Base-by-base conservation (phyloP, 805 yeast genomes). In the Cyberlindnera mycetangii region DNA sequence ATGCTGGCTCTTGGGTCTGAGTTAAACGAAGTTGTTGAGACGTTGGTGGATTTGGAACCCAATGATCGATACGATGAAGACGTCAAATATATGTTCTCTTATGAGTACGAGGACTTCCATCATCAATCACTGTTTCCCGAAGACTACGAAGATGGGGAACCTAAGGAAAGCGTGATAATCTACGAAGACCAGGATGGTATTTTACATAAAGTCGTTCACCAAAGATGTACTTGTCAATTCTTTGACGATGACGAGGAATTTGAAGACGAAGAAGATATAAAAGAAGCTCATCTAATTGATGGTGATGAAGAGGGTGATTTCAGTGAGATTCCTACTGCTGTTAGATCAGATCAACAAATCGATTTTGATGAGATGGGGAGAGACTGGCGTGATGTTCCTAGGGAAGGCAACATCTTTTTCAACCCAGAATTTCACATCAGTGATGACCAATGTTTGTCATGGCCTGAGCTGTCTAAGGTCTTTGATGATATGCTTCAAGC, bases 21-120 rank as follows among this genome's bases (percentile, higher is more conserved):
- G 19, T 48, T 72, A 24, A 68, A 69, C 15, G 80, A 76, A 47
- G 72, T 79, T 7, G 76, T 79, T 0, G 80, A 76, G 39, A 64
- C 81, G 11, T 60, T 80, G 46, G 69, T 74, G 12, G 80, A 78
- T 53, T 59, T 81, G 43, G 84, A 78, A 32, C 68, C 71, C 12
- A 79, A 79, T 43, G 90, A 83, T 59, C 67, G 78, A 42, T 80
- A 78, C 50, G 90, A 83, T 59, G 89, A 82, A 52, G 89, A 83
- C 62, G 74, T 75, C 21, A 65, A 73, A 44, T 81, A 81, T 53
- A 77, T 81, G 55, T 79, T 78, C 55, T 83, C 79, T 36, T 73
- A 70, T 51, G 85, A 79, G 52, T 73, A 64, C 42, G 76, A 72
- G 20, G 69, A 69, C 45, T 68, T 65, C 47, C 66, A 67, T 31